phyloP scores from a whole-genome alignment of 202 grass and related monocot genomes.

The Alloteropsis angusta region DNA sequence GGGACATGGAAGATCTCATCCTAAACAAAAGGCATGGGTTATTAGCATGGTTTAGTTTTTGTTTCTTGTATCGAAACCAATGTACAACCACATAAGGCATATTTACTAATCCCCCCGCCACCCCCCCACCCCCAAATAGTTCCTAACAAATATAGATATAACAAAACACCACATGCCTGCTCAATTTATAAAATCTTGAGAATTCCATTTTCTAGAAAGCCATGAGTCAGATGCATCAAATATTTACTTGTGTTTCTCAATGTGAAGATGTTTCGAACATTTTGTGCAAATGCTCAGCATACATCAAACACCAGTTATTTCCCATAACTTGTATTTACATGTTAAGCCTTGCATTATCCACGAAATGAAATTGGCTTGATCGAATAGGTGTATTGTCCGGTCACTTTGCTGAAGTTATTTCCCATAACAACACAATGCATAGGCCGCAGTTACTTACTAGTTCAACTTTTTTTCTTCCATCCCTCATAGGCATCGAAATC shows the following conservation, averaged over 20 bases:
- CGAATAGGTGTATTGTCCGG: background rate
- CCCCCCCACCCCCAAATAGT: too few relatives aligned
- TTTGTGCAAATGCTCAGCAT: background rate
- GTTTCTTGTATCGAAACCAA: background rate
- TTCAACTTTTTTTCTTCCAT: background rate
- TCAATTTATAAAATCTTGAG: background rate
- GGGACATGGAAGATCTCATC: slow-evolving; percentile 99
- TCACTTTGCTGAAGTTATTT: background rate
- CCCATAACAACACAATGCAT: background rate
- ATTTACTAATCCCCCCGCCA: background rate
- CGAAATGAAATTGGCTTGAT: background rate
- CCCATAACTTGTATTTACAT: background rate
- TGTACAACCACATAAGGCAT: background rate
- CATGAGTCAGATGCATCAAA: background rate
- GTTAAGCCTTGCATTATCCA: background rate
- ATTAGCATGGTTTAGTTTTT: background rate
- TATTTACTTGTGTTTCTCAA: background rate
- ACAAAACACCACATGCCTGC: background rate
- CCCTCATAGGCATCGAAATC: background rate
- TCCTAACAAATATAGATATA: background rate
- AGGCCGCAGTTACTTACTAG: background rate
- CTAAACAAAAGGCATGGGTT: slow-evolving; percentile 32
- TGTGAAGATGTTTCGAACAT: background rate
- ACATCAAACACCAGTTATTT: background rate
- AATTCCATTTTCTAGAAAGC: background rate